A percentile compares a stretch with the other conserved stretches of the same genome.
phyloP scores from a whole-genome alignment of 1,139 yeast genomes.

The Meyerozyma guilliermondii region DNA sequence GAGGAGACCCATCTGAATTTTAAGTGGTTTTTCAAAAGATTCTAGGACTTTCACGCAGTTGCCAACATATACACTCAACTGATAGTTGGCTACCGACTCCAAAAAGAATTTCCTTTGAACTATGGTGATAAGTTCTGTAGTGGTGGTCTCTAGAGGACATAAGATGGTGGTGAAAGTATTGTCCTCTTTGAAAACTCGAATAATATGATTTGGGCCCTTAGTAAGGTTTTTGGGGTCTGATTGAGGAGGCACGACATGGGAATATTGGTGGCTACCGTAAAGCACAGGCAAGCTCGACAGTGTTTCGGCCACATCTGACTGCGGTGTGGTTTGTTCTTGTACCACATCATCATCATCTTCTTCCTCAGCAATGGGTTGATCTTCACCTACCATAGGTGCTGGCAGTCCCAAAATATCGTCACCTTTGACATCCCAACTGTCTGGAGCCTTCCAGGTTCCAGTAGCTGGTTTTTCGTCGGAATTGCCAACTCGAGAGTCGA shows the following conservation, averaged over 20 bases:
- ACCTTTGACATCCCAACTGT: constrained; percentile 70
- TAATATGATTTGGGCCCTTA: constrained; percentile 44
- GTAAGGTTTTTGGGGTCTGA: constrained; percentile 11
- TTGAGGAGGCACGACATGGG: constrained; percentile 20
- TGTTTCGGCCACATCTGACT: constrained; percentile 3
- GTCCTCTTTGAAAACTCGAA: constrained; percentile 73
- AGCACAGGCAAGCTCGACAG: constrained; percentile 25
- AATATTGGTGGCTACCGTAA: constrained; percentile 29
- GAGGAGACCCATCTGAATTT: constrained; percentile 69
- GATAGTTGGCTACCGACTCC: constrained; percentile 66
- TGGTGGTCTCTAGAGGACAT: constrained; percentile 72
- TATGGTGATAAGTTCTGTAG: constrained; percentile 63
- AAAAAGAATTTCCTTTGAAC: constrained; percentile 75
- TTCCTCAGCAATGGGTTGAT: constrained; percentile 5
- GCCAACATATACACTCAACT: constrained; percentile 75
- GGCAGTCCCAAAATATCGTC: constrained; percentile 11
- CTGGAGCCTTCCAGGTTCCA: constrained; percentile 64
- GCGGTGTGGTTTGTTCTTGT: constrained; percentile 3
- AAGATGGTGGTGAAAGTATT: constrained; percentile 79
- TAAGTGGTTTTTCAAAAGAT: constrained; percentile 70
- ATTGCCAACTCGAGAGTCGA: constrained; percentile 3
- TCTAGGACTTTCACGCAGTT: constrained; percentile 71
- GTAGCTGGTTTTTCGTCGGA: constrained; percentile 6
- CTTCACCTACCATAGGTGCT: neutral
- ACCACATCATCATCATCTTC: constrained; percentile 11